Evolutionary conservation across 805 yeast species (phyloP), one percentile per base, ranked within the genome.

Genomic region (Ogataea trehalophila): DNA sequence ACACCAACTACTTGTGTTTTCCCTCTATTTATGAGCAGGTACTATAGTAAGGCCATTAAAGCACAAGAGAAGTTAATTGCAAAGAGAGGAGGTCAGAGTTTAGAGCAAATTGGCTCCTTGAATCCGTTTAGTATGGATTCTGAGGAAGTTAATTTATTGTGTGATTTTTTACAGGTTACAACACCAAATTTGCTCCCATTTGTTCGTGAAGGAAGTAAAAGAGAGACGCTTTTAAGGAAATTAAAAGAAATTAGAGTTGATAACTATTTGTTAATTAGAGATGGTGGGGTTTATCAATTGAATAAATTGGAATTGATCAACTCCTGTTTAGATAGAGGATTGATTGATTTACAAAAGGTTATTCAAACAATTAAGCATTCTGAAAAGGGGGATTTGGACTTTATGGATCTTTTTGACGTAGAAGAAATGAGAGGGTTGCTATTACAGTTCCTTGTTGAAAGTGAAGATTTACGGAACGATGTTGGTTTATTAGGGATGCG

Each of bases 1-100:
- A 72, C 83, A 4, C 90, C 88, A 0, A 74, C 74, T 50, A 83
- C 87, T 0, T 83, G 88, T 62, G 67, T 76, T 6, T 61, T 80
- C 18, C 85, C 85, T 1, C 62, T 64, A 7, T 63, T 77, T 22
- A 54, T 70, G 35, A 73, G 76, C 2, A 56, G 72, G 26, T 56
- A 73, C 29, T 74, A 73, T 73, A 57, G 59, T 22, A 48, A 59
- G 22, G 52, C 53, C 20, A 33, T 49, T 11, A 49, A 47, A 41
- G 61, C 65, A 4, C 65, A 59, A 42, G 42, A 41, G 6, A 44
- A 53, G 41, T 50, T 66, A 31, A 45, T 37, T 1, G 49, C 44
- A 6, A 39, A 57, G 29, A 40, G 66, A 44, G 29, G 49, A 34
- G 46, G 36, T 31, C 46, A 39, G 20, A 47, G 37, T 18, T 44